These are phyloP conservation scores for Yarrowia sp. DNA, from an alignment of 805 yeast genomes.

Conservation along the genomic window DNA sequence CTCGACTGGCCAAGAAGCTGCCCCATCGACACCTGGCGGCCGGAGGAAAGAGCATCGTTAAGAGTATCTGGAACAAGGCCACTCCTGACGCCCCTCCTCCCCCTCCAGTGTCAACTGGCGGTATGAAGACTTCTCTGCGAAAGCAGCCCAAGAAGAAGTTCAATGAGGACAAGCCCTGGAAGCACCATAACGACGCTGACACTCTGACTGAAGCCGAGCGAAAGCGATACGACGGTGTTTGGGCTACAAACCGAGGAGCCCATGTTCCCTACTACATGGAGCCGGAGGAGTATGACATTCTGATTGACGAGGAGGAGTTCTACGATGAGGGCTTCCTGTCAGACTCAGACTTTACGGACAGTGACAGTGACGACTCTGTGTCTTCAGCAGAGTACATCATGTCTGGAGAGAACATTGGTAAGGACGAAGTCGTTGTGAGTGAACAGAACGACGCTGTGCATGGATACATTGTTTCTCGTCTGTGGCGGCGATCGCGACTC, in stretches of 20 bases:
- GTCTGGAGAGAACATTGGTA: constrained; percentile 29
- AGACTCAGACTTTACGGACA: constrained; percentile 42
- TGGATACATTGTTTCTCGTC: constrained; percentile 71
- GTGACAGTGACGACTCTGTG: constrained; percentile 43
- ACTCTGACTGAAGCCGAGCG: constrained; percentile 64
- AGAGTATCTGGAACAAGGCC: constrained; percentile 24
- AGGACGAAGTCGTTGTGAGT: constrained; percentile 47
- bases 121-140: constrained; percentile 47
- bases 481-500: constrained; percentile 82
- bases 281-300: constrained; percentile 26
- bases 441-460: constrained; percentile 53
- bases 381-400: constrained; percentile 41
- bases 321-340: constrained; percentile 42
- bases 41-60: constrained; percentile 28
- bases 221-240: constrained; percentile 89
- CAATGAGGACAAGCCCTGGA: constrained; percentile 94
- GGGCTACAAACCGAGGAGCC: constrained; percentile 85
- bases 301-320: constrained; percentile 42
- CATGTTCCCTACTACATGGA: constrained; percentile 42
- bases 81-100: constrained; percentile 25
- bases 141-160: constrained; percentile 58
- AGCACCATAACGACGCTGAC: constrained; percentile 70
- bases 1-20: constrained; percentile 21
- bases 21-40: constrained; percentile 30
- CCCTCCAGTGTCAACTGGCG: constrained; percentile 14